Base-by-base conservation (phyloP, 345 rosid genomes). In the Arabis alpina region DNA sequence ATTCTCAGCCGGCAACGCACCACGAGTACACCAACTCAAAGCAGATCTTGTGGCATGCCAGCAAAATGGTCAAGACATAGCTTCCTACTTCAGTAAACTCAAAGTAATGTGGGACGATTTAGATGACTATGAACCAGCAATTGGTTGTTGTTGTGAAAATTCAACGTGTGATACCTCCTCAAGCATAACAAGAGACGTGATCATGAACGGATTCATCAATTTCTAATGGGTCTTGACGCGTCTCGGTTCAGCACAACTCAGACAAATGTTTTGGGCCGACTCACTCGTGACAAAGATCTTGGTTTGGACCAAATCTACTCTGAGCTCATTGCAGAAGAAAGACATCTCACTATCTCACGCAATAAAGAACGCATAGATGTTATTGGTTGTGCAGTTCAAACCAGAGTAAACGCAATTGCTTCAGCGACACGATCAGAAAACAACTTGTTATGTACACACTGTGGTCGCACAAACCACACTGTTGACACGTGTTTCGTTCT, bases 61-160 rank as follows among this genome's bases (percentile, higher is more conserved):
- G 0, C 51, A 60, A 60, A 4, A 42, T 0, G 51, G 65, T 0
- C 37, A 60, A n/a, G 37, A 25, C 2, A 2, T 13, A 0, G 16
- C 23, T 0, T 3, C 3, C 0, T 60, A 60, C 2, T 60, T 60
- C 2, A 49, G 64, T 0, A 13, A 13, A 2, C 50, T 60, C 36
- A 59, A 59, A 4, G 36, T 59, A 1, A 59, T 59, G 49, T 59
- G 64, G 49, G 49, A 59, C 8, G 64, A 41, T 8, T 11, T 60
- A 0, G 36, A 60, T 1, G 50, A 60, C 4, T 60, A 42, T 2
- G 64, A 60, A 1, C 50, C 48, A 2, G 16, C 10, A 2, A 3
- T 24, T 41, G 6, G 6, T 1, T 52, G 57, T 6, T 52, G 57
- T 4, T 27, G 57, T 1, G n/a, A 41, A 10, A 41, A 3, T 0